A percentile compares a stretch with the other conserved stretches of the same genome.
These are phyloP conservation scores for Tricholoma bakamatsutake DNA, from an alignment of 768 basidiomycete genomes.

Conservation along the genomic window DNA sequence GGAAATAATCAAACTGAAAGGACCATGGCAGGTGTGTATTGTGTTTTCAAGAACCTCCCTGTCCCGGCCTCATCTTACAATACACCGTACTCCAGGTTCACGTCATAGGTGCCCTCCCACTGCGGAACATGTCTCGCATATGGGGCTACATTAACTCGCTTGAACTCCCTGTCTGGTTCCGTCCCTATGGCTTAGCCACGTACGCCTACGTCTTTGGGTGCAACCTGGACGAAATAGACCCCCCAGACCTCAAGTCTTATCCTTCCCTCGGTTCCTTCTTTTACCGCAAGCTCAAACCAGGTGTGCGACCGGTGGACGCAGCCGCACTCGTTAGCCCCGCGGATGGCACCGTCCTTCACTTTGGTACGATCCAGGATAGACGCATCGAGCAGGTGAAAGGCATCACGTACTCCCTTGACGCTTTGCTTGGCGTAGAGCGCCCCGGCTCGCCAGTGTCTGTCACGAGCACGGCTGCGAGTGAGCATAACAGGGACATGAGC, in stretches of 20 bases:
- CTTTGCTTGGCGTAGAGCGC: slow-evolving; percentile 75
- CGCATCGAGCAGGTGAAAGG: slow-evolving; percentile 97
- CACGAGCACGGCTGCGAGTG: slow-evolving; percentile 31
- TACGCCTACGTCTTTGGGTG: slow-evolving; percentile 91
- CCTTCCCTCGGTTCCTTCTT: slow-evolving; percentile 93
- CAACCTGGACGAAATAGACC: slow-evolving; percentile 88
- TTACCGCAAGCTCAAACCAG: slow-evolving; percentile 80
- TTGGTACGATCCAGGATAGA: slow-evolving; percentile 73
- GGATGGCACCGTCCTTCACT: slow-evolving; percentile 89
- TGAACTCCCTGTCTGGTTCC: slow-evolving; percentile 90
- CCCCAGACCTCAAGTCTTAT: slow-evolving; percentile 71
- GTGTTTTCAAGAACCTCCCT: background rate
- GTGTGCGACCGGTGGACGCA: slow-evolving; percentile 72
- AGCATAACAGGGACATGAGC: slow-evolving; percentile 44
- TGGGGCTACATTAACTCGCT: slow-evolving; percentile 97
- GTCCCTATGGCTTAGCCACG: slow-evolving; percentile 82
- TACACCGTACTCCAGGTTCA: slow-evolving; percentile 57
- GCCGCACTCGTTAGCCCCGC: slow-evolving; percentile 86
- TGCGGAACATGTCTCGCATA: slow-evolving; percentile 90
- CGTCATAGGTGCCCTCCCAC: slow-evolving; percentile 90
- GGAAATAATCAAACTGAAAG: slow-evolving; percentile 74
- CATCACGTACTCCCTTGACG: slow-evolving; percentile 93
- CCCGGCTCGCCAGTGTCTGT: slow-evolving; percentile 36
- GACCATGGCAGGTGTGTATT: slow-evolving; percentile 83
- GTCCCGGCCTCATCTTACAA: background rate